phyloP scores from a whole-genome alignment of 2,329 filamentous ascomycete genomes.

The Fusarium tjaetaba region DNA sequence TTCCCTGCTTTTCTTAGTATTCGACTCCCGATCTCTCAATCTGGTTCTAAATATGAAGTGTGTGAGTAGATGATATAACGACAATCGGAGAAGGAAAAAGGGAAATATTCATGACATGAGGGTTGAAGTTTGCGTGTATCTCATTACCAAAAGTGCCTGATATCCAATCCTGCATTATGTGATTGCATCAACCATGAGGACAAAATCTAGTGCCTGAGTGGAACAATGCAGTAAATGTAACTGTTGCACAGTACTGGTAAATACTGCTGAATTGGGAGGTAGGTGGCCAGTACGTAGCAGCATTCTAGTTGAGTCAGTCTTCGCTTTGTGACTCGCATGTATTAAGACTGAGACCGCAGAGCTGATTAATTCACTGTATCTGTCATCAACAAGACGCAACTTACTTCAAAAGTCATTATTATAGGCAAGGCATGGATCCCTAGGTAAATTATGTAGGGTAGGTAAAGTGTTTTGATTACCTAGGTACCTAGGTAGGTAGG shows the following conservation, averaged over 20 bases:
- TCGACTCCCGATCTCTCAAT: conserved; percentile 3
- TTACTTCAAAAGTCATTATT: neutral
- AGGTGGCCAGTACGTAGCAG: neutral
- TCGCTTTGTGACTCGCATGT: neutral
- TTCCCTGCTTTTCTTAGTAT: conserved; percentile 18
- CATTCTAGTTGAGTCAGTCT: neutral
- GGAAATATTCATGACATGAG: too few species aligned
- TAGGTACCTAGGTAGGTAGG: too few species aligned
- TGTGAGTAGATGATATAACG: neutral
- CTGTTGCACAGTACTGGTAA: neutral
- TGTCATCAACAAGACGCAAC: conserved; percentile 5
- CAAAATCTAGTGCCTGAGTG: neutral
- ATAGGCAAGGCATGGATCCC: neutral
- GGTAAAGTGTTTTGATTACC: neutral
- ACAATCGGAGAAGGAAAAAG: neutral
- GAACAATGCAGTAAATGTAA: neutral
- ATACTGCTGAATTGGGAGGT: neutral
- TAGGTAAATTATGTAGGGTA: neutral
- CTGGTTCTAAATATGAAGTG: conserved; percentile 14
- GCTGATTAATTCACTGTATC: neutral
- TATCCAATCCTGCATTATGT: neutral
- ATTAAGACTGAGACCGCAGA: neutral
- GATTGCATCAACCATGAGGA: neutral
- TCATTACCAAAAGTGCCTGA: neutral
- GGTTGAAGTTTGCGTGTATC: neutral